Conservation (phyloP, 768 basidiomycete genomes). For the Russula sp. region DNA sequence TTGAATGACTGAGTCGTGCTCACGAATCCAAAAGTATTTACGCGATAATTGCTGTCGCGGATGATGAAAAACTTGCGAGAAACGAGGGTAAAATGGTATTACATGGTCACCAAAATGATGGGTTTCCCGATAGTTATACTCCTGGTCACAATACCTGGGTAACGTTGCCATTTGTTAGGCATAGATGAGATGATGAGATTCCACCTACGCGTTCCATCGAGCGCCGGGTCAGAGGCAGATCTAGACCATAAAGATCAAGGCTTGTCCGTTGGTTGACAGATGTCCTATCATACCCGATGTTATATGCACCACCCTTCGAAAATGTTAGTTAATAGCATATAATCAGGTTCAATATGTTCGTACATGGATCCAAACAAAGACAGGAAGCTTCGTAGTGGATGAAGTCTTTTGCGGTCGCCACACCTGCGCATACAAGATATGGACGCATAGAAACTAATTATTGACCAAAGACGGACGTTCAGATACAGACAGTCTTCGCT, state of each 20-base stretch:
- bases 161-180: background rate
- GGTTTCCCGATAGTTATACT: slow-evolving; percentile 43
- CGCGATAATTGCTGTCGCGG: slow-evolving; percentile 41
- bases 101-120: slow-evolving; percentile 52
- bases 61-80: background rate
- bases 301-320: slow-evolving; percentile 43
- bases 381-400: slow-evolving; percentile 25
- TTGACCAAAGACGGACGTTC: slow-evolving; percentile 33
- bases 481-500: slow-evolving; percentile 50
- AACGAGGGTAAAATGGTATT: background rate
- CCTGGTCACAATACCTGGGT: slow-evolving; percentile 40
- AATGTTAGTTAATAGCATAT: background rate
- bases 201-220: slow-evolving; percentile 41
- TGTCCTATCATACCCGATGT: slow-evolving; percentile 31
- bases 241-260: slow-evolving; percentile 25
- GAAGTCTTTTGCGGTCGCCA: slow-evolving; percentile 27
- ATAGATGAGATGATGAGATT: background rate
- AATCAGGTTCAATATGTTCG: slow-evolving; percentile 1
- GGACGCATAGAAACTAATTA: background rate
- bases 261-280: slow-evolving; percentile 31
- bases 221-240: slow-evolving; percentile 35
- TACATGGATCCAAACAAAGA: slow-evolving; percentile 33
- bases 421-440: slow-evolving; percentile 20
- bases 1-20: background rate
- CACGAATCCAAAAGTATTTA: slow-evolving; percentile 52